These are phyloP conservation scores for Macaranga tanarius DNA, from an alignment of 441 rosid genomes.

Conservation along the genomic window DNA sequence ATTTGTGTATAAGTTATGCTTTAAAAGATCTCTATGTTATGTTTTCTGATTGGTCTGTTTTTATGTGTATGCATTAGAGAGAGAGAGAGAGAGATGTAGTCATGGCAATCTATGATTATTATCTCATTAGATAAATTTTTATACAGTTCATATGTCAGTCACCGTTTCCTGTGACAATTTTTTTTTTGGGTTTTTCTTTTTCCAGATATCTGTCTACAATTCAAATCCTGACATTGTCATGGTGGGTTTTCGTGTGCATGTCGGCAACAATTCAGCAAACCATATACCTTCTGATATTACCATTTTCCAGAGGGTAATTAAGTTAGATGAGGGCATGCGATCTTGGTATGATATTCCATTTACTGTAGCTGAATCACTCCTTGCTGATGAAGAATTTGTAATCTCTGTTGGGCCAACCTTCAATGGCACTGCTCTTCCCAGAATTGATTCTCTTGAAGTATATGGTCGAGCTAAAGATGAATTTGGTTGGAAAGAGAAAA, in stretches of 20 bases:
- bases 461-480: conserved; percentile 99
- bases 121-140: too few species aligned
- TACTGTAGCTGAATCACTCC: conserved; percentile 96
- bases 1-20: conserved; percentile 2
- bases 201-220: conserved; percentile 88
- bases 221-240: conserved; percentile 97
- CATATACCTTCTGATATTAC: conserved; percentile 94
- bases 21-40: neutral
- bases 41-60: neutral
- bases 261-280: conserved; percentile 90
- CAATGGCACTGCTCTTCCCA: conserved; percentile 81
- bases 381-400: conserved; percentile 97
- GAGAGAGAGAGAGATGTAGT: neutral
- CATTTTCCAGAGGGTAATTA: conserved; percentile 90
- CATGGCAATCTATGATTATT: neutral
- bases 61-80: too few species aligned
- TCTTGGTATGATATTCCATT: conserved; percentile 99
- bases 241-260: conserved; percentile 98
- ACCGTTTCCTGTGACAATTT: too few species aligned
- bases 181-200: conserved; percentile 18
- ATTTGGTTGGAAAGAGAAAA: conserved; percentile 99
- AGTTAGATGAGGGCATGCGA: conserved; percentile 97
- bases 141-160: too few species aligned
- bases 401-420: conserved; percentile 86
- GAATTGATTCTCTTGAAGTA: conserved; percentile 97